These are phyloP conservation scores for Trichophaea hybrida DNA, from an alignment of 2,329 filamentous ascomycete genomes.

Conservation along the genomic window DNA sequence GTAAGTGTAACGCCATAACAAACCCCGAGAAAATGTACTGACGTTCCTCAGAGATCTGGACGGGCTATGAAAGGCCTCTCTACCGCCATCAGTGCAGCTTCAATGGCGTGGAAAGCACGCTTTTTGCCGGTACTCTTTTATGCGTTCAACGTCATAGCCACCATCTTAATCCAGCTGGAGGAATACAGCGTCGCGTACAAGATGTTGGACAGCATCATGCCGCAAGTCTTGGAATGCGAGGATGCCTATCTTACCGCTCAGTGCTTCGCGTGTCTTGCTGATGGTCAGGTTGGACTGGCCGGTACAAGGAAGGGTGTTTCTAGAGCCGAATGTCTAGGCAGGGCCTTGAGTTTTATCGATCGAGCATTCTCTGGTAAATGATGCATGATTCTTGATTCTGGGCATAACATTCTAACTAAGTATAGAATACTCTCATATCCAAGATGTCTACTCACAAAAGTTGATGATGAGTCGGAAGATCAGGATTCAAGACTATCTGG, in stretches of 20 bases:
- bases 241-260: conserved; percentile 47
- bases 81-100: conserved; percentile 58
- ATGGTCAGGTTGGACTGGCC: conserved; percentile 65
- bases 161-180: conserved; percentile 52
- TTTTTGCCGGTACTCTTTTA: conserved; percentile 59
- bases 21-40: not conserved
- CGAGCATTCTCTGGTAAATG: conserved; percentile 39
- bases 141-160: conserved; percentile 50
- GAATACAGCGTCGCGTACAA: conserved; percentile 55
- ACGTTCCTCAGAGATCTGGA: conserved; percentile 39
- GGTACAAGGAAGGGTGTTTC: conserved; percentile 38
- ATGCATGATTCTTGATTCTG: not conserved
- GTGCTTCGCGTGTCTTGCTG: conserved; percentile 56
- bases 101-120: conserved; percentile 54
- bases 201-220: conserved; percentile 55
- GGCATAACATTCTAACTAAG: conserved; percentile 10
- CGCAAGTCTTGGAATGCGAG: conserved; percentile 60
- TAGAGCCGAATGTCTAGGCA: conserved; percentile 43
- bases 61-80: conserved; percentile 63
- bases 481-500: conserved; percentile 55
- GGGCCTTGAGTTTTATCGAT: conserved; percentile 47
- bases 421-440: conserved; percentile 47
- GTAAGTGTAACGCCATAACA: not conserved
- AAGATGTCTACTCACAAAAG: conserved; percentile 56
- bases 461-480: conserved; percentile 74